A percentile compares a stretch with the other conserved stretches of the same genome.
These are phyloP conservation scores for Starmerella floris DNA, from an alignment of 805 yeast genomes.

Conservation along the genomic window DNA sequence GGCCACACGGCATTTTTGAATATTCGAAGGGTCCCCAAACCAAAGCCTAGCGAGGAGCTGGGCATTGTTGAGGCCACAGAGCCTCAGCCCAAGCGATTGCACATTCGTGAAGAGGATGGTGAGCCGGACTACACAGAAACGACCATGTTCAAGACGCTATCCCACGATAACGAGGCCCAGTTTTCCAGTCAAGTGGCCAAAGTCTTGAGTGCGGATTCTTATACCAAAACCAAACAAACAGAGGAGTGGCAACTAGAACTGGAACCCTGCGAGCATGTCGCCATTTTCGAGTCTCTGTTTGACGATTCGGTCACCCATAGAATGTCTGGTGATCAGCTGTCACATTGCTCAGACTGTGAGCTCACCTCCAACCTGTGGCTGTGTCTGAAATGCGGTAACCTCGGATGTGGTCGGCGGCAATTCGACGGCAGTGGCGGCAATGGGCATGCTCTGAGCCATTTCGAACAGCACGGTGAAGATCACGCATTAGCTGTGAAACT, in stretches of 20 bases:
- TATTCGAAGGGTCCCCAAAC: slow-evolving; percentile 37
- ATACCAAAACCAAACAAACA: slow-evolving; percentile 50
- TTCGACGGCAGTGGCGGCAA: slow-evolving; percentile 91
- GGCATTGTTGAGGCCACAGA: slow-evolving; percentile 49
- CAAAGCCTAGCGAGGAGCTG: slow-evolving; percentile 32
- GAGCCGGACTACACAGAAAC: slow-evolving; percentile 44
- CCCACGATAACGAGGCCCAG: slow-evolving; percentile 12
- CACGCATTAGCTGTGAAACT: slow-evolving; percentile 83
- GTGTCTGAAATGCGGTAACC: slow-evolving; percentile 76
- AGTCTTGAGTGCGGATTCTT: slow-evolving; percentile 46
- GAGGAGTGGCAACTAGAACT: slow-evolving; percentile 89
- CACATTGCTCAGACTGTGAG: slow-evolving; percentile 30
- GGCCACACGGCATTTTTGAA: slow-evolving; percentile 50
- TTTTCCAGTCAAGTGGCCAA: slow-evolving; percentile 28
- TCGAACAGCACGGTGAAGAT: slow-evolving; percentile 30
- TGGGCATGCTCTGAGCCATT: slow-evolving; percentile 77
- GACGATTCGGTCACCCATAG: slow-evolving; percentile 3
- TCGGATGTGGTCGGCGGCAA: slow-evolving; percentile 92
- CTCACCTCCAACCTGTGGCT: slow-evolving; percentile 77
- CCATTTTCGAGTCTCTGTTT: slow-evolving; percentile 29
- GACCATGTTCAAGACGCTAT: slow-evolving; percentile 33
- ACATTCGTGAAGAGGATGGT: slow-evolving; percentile 49
- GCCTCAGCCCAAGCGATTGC: slow-evolving; percentile 46
- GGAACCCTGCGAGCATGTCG: slow-evolving; percentile 63
- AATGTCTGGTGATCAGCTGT: slow-evolving; percentile 10